Evolutionary conservation across 2,329 filamentous ascomycete species (phyloP).

Genomic region (Fusarium setosum): DNA sequence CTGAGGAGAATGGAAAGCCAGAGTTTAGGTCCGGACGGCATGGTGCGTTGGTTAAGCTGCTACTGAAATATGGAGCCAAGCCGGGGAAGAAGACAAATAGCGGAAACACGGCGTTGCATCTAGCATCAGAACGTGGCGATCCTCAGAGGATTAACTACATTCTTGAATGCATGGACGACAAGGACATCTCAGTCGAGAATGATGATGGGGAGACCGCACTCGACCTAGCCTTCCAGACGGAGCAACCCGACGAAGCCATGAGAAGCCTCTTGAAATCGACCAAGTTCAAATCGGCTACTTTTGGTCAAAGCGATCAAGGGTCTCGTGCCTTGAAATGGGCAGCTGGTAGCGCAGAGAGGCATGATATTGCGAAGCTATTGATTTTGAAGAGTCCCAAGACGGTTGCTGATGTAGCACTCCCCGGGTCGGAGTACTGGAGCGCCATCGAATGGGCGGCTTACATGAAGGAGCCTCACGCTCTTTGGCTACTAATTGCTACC

Average conservation of each 20-base stretch:
- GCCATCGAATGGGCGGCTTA: not conserved
- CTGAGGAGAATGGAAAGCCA: not conserved
- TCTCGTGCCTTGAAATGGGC: not conserved
- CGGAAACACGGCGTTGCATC: not conserved
- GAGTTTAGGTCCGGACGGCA: not conserved
- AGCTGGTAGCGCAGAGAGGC: not conserved
- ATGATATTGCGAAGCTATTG: not conserved
- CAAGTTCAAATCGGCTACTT: not conserved
- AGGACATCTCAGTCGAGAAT: not conserved
- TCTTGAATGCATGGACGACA: not conserved
- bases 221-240: too few relatives aligned
- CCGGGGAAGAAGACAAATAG: not conserved
- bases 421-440: not conserved
- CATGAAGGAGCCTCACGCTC: not conserved
- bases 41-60: not conserved
- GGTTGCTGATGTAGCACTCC: not conserved
- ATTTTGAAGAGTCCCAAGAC: not conserved
- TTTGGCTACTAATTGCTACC: not conserved
- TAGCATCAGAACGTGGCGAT: not conserved
- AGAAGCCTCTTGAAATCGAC: too few relatives aligned
- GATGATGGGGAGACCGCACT: too few relatives aligned
- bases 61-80: not conserved
- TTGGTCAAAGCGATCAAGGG: not conserved
- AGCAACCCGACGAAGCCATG: not conserved
- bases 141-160: not conserved